phyloP scores from a whole-genome alignment of 352 stramenopile species.

The Phytophthora cryptogea region DNA sequence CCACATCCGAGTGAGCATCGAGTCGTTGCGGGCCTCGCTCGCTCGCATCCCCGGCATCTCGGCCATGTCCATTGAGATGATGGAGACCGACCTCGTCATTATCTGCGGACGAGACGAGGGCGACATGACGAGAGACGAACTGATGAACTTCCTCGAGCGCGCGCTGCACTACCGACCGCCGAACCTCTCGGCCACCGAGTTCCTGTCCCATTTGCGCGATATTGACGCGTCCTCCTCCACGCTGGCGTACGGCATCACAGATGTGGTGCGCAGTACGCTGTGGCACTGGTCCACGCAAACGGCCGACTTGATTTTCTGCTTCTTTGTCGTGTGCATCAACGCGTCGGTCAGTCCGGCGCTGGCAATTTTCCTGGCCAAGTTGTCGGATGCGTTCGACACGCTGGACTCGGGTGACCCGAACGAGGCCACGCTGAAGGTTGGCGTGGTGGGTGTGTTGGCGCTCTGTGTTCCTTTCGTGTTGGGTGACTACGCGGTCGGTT shows the following conservation, averaged over 20 bases:
- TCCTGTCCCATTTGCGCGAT: slow-evolving; percentile 80
- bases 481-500: slow-evolving; percentile 85
- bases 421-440: slow-evolving; percentile 61
- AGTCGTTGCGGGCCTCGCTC: slow-evolving; percentile 78
- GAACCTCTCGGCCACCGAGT: slow-evolving; percentile 80
- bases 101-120: slow-evolving; percentile 86
- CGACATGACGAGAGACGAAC: slow-evolving; percentile 85
- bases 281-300: slow-evolving; percentile 89
- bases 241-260: slow-evolving; percentile 70
- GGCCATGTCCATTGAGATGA: slow-evolving; percentile 86
- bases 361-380: slow-evolving; percentile 70
- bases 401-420: slow-evolving; percentile 43
- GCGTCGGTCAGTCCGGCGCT: slow-evolving; percentile 79
- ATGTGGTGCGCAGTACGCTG: slow-evolving; percentile 81
- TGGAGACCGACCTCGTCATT: slow-evolving; percentile 89
- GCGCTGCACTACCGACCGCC: slow-evolving; percentile 79
- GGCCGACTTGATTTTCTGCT: slow-evolving; percentile 67
- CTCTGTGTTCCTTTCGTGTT: slow-evolving; percentile 86
- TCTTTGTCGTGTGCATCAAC: slow-evolving; percentile 86
- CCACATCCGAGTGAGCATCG: slow-evolving; percentile 87
- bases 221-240: slow-evolving; percentile 83
- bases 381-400: slow-evolving; percentile 78
- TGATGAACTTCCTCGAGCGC: slow-evolving; percentile 87
- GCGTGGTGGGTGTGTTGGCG: slow-evolving; percentile 74
- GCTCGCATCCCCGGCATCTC: slow-evolving; percentile 83